Base-by-base conservation (phyloP, 345 rosid species). In the Eucalyptus fibrosa region DNA sequence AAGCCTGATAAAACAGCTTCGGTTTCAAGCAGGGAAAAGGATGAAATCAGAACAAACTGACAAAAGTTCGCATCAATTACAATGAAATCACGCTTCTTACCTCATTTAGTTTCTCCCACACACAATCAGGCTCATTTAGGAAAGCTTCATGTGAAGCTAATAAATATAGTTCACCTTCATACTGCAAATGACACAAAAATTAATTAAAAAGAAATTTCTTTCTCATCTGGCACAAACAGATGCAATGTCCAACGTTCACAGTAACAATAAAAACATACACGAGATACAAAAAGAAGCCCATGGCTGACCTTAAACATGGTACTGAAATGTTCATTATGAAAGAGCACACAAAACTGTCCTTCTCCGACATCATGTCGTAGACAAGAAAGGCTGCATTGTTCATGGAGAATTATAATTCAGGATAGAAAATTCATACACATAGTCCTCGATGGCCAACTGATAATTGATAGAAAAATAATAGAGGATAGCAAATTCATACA, bases 21-120 rank as follows among this genome's bases (percentile, higher is more conserved):
- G 5, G 65, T 59, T 59, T 59, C 65, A 59, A 59, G 65, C 65
- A 59, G 65, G n/a, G 65, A 59, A 59, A 59, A 59, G 65, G 65
- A 59, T 59, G n/a, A 59, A 59, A 59, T 59, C 65, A 59, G 65
- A 59, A 59, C 65, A 59, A 26, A 59, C 65, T 12, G 65, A 80
- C 7, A 45, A 59, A 59, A 59, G 15, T 59, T 59, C n/a, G 0
- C 8, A 3, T 13, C 18, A 56, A 26, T 45, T 18, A 24, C 80
- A 50, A 55, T 17, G 23, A 32, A 30, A 26, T 50, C 89, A 28
- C 37, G 47, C 12, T 65, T 4, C 62, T 91, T 95, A 98, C 99
- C 99, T 96, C 97, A 89, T 94, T 95, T 60, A 98, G 91, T 92
- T 96, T 96, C 92, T 98, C 97, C 99, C 99, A 98, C 49, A 98